Conservation (phyloP, 129 eudicot genomes). For the Dittrichia graveolens region DNA sequence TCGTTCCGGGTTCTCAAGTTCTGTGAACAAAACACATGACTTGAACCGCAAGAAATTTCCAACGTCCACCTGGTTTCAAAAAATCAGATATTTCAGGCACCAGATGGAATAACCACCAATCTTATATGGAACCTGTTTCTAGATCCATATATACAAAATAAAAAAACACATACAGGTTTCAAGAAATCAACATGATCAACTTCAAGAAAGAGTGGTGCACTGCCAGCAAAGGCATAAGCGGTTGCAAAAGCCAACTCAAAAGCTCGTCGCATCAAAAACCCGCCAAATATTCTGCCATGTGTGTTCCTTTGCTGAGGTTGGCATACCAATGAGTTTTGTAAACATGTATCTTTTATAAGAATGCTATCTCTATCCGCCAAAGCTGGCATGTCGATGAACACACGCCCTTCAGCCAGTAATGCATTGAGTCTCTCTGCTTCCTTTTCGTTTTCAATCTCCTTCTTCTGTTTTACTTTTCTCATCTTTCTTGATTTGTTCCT, state of each 20-base stretch:
- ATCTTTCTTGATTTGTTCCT: conserved; percentile 62
- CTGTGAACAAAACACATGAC: conserved; percentile 85
- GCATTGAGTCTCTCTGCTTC: conserved; percentile 57
- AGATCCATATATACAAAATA: neutral
- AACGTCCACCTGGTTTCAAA: conserved; percentile 80
- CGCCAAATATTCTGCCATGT: conserved; percentile 94
- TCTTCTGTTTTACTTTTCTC: conserved; percentile 54
- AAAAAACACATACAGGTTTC: conserved; percentile 69
- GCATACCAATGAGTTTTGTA: conserved; percentile 81
- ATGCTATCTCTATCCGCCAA: conserved; percentile 92
- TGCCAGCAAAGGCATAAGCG: conserved; percentile 91
- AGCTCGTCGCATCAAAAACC: conserved; percentile 92
- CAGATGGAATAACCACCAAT: neutral
- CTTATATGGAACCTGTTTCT: neutral
- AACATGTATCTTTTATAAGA: conserved; percentile 75
- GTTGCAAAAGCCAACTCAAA: conserved; percentile 91
- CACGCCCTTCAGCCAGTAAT: conserved; percentile 78
- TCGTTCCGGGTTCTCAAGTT: conserved; percentile 64
- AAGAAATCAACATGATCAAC: conserved; percentile 97
- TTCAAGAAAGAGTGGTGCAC: conserved; percentile 79
- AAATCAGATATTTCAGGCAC: conserved; percentile 10
- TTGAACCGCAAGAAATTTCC: conserved; percentile 91
- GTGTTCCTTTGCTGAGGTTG: conserved; percentile 96
- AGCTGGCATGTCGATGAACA: conserved; percentile 90
- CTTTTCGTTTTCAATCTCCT: conserved; percentile 36